Percentiles rank a stretch among this genome's conserved stretches.
phyloP scores from a whole-genome alignment of 345 rosid species.

The Ceriops decandra region DNA sequence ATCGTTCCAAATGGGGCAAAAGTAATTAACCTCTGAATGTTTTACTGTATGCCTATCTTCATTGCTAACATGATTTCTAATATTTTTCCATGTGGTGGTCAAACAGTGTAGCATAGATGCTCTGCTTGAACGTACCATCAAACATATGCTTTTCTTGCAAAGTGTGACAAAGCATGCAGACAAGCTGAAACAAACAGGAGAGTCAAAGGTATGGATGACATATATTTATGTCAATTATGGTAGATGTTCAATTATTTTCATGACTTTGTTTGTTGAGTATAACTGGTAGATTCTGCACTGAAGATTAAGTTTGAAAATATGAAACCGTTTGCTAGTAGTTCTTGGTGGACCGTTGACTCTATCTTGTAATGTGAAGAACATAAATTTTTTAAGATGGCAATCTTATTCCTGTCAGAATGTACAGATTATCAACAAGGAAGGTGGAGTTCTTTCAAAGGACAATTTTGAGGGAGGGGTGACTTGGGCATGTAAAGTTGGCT shows the following conservation, averaged over 20 bases:
- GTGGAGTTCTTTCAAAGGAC: constrained; percentile 46
- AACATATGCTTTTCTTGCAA: constrained; percentile 99
- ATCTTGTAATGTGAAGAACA: background rate
- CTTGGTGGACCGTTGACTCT: too few relatives aligned
- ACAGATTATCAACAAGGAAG: constrained; percentile 63
- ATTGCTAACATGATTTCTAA: background rate
- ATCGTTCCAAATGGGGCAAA: constrained; percentile 93
- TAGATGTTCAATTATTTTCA: background rate
- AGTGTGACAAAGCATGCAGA: constrained; percentile 91
- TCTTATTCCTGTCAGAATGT: constrained; percentile 10
- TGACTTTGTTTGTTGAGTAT: background rate
- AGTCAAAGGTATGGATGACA: constrained; percentile 57
- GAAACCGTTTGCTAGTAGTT: too few relatives aligned
- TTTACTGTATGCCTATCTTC: constrained; percentile 2
- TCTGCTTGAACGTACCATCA: constrained; percentile 83
- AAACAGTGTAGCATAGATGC: constrained; percentile 99
- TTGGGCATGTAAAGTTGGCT: constrained; percentile 96
- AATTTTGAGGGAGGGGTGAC: constrained; percentile 88
- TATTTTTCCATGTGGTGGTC: constrained; percentile 18
- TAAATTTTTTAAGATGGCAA: constrained; percentile 7
- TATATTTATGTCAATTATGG: background rate
- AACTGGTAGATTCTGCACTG: too few relatives aligned
- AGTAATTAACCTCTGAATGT: constrained; percentile 39
- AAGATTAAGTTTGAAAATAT: too few relatives aligned
- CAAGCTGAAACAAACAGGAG: constrained; percentile 77